These are phyloP conservation scores for Gastrodia elata DNA, from an alignment of 106 monocot species.

Conservation along the genomic window DNA sequence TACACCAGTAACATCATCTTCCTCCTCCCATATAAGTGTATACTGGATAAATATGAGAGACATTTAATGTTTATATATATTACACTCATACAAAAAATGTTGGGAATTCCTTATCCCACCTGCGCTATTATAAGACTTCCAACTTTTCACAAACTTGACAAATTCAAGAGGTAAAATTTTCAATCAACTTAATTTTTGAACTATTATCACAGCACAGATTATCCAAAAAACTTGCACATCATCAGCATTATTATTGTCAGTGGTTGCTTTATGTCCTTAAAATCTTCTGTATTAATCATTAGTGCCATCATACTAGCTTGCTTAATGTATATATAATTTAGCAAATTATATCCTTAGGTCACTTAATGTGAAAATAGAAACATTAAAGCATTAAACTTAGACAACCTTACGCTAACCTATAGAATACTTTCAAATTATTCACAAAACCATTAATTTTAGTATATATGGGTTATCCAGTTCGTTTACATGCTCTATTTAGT, in stretches of 20 bases:
- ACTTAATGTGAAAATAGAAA: not conserved
- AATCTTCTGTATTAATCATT: not conserved
- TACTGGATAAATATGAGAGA: not conserved
- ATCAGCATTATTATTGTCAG: not conserved
- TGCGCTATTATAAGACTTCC: no score
- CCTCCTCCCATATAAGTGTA: not conserved
- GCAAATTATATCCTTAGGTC: not conserved
- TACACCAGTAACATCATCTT: not conserved
- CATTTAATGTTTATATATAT: not conserved
- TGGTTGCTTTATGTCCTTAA: not conserved
- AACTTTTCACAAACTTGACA: not conserved
- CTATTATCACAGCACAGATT: not conserved
- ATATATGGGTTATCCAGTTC: not conserved
- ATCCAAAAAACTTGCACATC: not conserved
- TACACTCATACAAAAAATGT: not conserved
- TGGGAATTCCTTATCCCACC: not conserved
- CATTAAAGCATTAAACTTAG: not conserved
- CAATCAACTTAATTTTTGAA: not conserved
- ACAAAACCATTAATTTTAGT: not conserved
- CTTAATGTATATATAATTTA: no score
- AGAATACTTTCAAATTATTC: not conserved
- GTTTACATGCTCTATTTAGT: not conserved
- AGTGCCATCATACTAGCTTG: not conserved
- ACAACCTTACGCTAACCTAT: not conserved
- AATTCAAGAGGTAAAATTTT: not conserved